These are phyloP conservation scores for Arabidopsis arenosa DNA, from an alignment of 345 rosid genomes.

Conservation along the genomic window DNA sequence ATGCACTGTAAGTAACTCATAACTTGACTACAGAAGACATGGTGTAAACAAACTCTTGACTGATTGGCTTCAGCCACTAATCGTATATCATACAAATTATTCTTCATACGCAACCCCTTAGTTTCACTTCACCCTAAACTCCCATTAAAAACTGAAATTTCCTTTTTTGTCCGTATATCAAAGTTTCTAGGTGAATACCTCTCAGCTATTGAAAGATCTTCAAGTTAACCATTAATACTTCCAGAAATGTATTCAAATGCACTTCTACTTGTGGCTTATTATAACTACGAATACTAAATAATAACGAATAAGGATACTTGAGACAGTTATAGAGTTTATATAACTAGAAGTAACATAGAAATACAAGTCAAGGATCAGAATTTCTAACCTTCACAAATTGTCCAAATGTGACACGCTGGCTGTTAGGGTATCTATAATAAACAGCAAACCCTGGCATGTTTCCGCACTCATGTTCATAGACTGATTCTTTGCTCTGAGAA, in stretches of 20 bases:
- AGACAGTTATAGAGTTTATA: constrained; percentile 10
- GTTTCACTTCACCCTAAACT: constrained; percentile 9
- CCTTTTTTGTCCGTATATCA: neutral
- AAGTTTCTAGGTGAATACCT: neutral
- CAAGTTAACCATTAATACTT: constrained; percentile 20
- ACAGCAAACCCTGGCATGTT: constrained; percentile 99
- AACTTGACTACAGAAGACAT: constrained; percentile 6
- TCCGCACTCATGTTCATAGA: constrained; percentile 95
- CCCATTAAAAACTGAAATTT: constrained; percentile 3
- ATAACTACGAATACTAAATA: constrained; percentile 11
- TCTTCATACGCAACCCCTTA: constrained; percentile 5
- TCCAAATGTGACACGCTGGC: constrained; percentile 97
- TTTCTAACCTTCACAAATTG: constrained; percentile 94
- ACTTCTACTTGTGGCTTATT: neutral
- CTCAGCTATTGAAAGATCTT: constrained; percentile 25
- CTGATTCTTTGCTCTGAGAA: constrained; percentile 89
- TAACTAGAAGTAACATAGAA: neutral
- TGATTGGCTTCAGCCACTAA: constrained; percentile 11
- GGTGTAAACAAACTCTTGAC: neutral
- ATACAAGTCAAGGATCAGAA: constrained; percentile 14
- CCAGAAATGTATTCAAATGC: constrained; percentile 10
- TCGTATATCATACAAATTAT: neutral
- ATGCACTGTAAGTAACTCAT: neutral
- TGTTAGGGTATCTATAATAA: constrained; percentile 91
- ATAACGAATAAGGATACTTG: constrained; percentile 21